Conservation (phyloP, 179 eudicot genomes). For the Silene vulgaris region DNA sequence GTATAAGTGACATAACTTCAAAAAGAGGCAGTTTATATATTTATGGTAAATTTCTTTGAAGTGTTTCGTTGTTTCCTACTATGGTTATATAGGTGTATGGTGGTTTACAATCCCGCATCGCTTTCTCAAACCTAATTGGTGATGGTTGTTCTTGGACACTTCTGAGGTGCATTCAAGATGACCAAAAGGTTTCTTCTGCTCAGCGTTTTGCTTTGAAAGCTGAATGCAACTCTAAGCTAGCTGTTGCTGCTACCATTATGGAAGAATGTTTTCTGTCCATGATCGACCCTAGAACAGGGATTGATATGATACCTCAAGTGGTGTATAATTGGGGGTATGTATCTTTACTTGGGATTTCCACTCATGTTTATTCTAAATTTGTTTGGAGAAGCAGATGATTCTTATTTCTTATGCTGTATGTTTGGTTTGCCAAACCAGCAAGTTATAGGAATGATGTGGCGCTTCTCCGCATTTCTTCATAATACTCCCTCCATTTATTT, state of each 20-base stretch:
- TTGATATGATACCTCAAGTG: slow-evolving; percentile 92
- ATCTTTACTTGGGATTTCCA: slow-evolving; percentile 4
- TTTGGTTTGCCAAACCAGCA: not conserved
- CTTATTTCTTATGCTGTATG: not conserved
- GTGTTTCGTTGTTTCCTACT: not conserved
- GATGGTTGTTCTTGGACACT: slow-evolving; percentile 79
- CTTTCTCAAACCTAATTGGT: slow-evolving; percentile 42
- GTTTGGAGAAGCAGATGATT: not conserved
- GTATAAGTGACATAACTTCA: not conserved
- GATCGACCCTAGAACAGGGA: slow-evolving; percentile 89
- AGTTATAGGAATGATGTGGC: not conserved
- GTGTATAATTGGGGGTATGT: slow-evolving; percentile 88
- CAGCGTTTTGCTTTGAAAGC: slow-evolving; percentile 73
- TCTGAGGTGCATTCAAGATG: slow-evolving; percentile 76
- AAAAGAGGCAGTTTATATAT: not conserved
- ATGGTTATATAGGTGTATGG: slow-evolving; percentile 54
- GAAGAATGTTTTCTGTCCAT: slow-evolving; percentile 95
- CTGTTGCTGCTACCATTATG: slow-evolving; percentile 93
- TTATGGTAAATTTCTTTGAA: not conserved
- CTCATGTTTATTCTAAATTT: not conserved
- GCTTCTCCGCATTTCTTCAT: no score
- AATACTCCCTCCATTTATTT: no score
- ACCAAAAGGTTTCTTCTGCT: slow-evolving; percentile 63
- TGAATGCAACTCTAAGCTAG: slow-evolving; percentile 91
- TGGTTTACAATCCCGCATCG: slow-evolving; percentile 69